Evolutionary conservation across 345 rosid species (phyloP).

Genomic region (Atalantia buxifolia): DNA sequence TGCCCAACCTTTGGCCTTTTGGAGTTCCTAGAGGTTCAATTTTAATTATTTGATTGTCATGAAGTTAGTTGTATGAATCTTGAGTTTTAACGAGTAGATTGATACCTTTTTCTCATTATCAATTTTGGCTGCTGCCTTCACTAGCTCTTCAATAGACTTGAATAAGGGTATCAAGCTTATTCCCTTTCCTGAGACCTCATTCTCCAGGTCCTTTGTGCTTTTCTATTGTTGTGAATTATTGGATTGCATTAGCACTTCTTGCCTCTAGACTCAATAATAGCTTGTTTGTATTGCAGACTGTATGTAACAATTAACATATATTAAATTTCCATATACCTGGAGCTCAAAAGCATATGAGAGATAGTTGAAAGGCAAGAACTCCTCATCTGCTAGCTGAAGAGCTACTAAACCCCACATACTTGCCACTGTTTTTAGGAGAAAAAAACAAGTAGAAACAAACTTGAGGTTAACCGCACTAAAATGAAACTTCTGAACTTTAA

Average conservation of each 20-base stretch:
- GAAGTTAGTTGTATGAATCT: neutral
- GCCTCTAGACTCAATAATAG: neutral
- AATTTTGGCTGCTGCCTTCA: slow-evolving; percentile 48
- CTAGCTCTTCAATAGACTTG: slow-evolving; percentile 56
- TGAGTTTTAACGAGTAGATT: neutral
- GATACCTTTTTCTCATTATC: slow-evolving; percentile 51
- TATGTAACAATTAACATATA: neutral
- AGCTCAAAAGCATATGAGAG: slow-evolving; percentile 63
- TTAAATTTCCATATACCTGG: slow-evolving; percentile 36
- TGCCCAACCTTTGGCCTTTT: slow-evolving; percentile 35
- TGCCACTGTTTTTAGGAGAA: slow-evolving; percentile 35
- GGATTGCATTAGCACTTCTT: slow-evolving; percentile 5
- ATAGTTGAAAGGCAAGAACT: slow-evolving; percentile 70
- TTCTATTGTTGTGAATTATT: slow-evolving; percentile 33
- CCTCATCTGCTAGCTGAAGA: slow-evolving; percentile 75
- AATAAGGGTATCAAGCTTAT: slow-evolving; percentile 44
- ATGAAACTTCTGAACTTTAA: neutral
- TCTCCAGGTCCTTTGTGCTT: slow-evolving; percentile 50
- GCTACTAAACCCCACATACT: slow-evolving; percentile 75
- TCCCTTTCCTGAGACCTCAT: slow-evolving; percentile 33
- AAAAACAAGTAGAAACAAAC: neutral
- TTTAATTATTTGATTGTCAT: slow-evolving; percentile 2
- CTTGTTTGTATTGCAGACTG: neutral
- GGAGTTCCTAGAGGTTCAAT: slow-evolving; percentile 30
- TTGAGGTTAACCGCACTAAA: neutral